phyloP scores from a whole-genome alignment of 2,329 filamentous ascomycete species.

The Beauveria brongniartii region DNA sequence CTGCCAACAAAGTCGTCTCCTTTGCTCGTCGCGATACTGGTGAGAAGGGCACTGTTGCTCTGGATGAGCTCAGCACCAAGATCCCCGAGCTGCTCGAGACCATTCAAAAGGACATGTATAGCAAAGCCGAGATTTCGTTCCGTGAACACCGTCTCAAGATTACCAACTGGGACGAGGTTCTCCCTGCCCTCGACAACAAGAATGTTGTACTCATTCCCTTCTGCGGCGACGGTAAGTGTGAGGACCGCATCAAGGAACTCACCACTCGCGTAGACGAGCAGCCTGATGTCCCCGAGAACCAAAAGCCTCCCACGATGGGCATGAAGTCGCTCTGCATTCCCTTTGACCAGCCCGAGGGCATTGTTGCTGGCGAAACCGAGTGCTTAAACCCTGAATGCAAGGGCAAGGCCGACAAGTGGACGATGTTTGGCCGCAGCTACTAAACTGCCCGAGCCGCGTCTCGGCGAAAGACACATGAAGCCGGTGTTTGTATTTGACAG shows the following conservation, averaged over 20 bases:
- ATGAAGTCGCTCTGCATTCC: constrained; percentile 65
- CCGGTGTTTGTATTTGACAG: constrained; percentile 1
- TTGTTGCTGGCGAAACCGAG: constrained; percentile 75
- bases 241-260: constrained; percentile 90
- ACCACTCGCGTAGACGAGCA: constrained; percentile 68
- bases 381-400: constrained; percentile 86
- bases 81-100: constrained; percentile 78
- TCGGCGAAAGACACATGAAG: background rate
- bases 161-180: constrained; percentile 83
- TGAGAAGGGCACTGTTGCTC: constrained; percentile 72
- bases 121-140: constrained; percentile 70
- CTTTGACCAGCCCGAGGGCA: constrained; percentile 76
- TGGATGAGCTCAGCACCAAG: constrained; percentile 63
- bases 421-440: constrained; percentile 80
- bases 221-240: constrained; percentile 74
- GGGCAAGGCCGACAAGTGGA: constrained; percentile 71
- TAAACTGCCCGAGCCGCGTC: constrained; percentile 23
- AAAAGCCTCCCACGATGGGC: constrained; percentile 50
- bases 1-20: constrained; percentile 74
- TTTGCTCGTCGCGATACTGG: constrained; percentile 81
- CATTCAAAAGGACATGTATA: constrained; percentile 78
- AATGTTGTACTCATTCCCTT: constrained; percentile 89
- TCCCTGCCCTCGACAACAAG: constrained; percentile 82
- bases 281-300: constrained; percentile 42
- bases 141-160: constrained; percentile 71